Evolutionary conservation across 768 basidiomycete species (phyloP), one percentile per base, ranked within the genome.

Genomic region (Brasilioporus rufonigricans): DNA sequence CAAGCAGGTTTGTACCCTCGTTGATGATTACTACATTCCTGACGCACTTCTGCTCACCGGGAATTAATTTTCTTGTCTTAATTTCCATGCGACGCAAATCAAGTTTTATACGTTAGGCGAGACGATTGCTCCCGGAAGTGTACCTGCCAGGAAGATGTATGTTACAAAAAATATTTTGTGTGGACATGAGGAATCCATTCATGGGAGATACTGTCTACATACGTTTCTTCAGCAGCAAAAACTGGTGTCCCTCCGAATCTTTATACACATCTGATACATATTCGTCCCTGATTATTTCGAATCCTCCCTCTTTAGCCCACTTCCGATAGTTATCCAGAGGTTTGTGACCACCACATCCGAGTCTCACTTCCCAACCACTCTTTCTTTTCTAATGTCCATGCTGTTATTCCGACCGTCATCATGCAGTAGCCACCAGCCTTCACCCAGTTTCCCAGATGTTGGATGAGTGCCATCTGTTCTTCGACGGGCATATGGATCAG

Each of bases 1-100:
- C 67, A 65, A 53, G 55, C 21, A 41, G 46, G 57, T 49, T 53
- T 24, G 33, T 41, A 58, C 57, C 61, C 63, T 62, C 56, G 50
- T 58, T 60, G 58, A 52, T 52, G 44, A 50, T 50, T 21, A 33
- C 36, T 21, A 44, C 53, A 33, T 55, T 24, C 47, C 44, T 45
- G 52, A 56, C 45, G 33, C 31, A 47, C 38, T 46, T 49, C 50
- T 39, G 39, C 53, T 61, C 43, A 3, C 53, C 57, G 48, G 51
- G 53, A 53, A 57, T 57, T 59, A 55, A 66, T 41, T 38, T 53
- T 59, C 48, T 27, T 46, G 56, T 12, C 39, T 58, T 57, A 47
- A 68, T 61, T 18, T 66, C 56, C 64, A 59, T 52, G 46, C 51
- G 27, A 53, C 38, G 41, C 18, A 36, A 41, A 43, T 55, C 14